Evolutionary conservation across 495 filamentous ascomycete genomes (phyloP).

Genomic region (Ramalina peruviana): DNA sequence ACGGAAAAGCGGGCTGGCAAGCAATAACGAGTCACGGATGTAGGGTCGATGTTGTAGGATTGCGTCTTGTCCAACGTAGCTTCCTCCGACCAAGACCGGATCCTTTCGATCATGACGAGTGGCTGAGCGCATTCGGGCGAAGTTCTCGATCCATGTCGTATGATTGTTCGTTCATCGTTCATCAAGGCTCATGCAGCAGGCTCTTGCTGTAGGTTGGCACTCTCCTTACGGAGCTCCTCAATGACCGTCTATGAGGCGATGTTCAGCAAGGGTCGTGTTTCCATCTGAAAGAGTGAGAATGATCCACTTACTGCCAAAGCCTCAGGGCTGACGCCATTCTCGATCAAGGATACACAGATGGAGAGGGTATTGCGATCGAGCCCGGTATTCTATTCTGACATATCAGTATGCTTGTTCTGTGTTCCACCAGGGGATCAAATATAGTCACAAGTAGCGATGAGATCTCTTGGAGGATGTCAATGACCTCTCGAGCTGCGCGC

Average conservation of each 20-base stretch:
- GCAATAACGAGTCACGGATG: constrained; percentile 5
- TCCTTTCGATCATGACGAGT: too few species aligned
- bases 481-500: constrained; percentile 83
- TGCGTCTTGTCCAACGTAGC: too few species aligned
- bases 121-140: too few species aligned
- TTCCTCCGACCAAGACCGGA: too few species aligned
- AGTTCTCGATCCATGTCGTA: neutral
- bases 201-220: constrained; percentile 12
- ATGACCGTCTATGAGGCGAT: constrained; percentile 44
- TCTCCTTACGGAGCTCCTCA: constrained; percentile 55
- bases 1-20: constrained; percentile 29
- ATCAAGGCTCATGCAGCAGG: neutral
- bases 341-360: constrained; percentile 87
- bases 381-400: constrained; percentile 59
- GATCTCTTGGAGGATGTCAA: constrained; percentile 92
- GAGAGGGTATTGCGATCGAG: constrained; percentile 82
- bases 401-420: constrained; percentile 1
- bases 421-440: constrained; percentile 5
- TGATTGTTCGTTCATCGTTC: neutral
- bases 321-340: constrained; percentile 94
- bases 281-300: too few species aligned
- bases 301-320: constrained; percentile 65
- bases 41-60: too few species aligned
- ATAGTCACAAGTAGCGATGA: constrained; percentile 62
- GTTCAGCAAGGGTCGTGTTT: neutral